Evolutionary conservation across 371 early-diverging fungal species (phyloP), one percentile per base, ranked within the genome.

Genomic region (Phascolomyces articulosus): DNA sequence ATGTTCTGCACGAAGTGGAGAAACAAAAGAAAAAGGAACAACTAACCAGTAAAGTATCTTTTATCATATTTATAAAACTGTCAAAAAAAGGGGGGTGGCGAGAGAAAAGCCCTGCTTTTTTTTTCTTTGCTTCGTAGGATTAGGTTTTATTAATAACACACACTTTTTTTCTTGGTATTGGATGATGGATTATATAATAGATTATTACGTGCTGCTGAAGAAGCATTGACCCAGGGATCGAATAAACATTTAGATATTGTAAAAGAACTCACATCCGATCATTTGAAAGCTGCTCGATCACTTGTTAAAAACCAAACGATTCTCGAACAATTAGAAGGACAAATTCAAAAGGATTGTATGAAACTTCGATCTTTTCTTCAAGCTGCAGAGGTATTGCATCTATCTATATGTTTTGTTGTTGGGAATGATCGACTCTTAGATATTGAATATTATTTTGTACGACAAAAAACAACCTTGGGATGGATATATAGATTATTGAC

Each of bases 1-100:
- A 16, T 94, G 95, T 64, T 93, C 93, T 11, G 95, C 93, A 6
- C 71, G 92, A 63, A 93, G 93, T 73, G 87, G 89, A 26, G 88
- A 93, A 24, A 83, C 85, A 51, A 94, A 94, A 69, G 73, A 86
- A 21, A 84, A 86, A 63, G 93, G 93, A 55, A 94, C 95, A 8
- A 94, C 92, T 53, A 88, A 89, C 41, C 78, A 82, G 87, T 82
- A 51, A n/a, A 51, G 51, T 51, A 51, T 13, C 2, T 13, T 13
- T 4, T 23, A 51, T 16, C 4, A n/a, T 78, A 55, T 15, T 26
- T 28, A 53, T 31, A 55, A 29, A 55, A 2, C 13, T n/a, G 53
- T 11, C 28, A 63, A 55, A 54, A 20, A 27, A 27, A 16, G 24
- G 24, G 23, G 24, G 27, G n/a, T n/a, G 4, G 53, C 11, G 47